A percentile compares a stretch with the other conserved stretches of the same genome.
phyloP scores from a whole-genome alignment of 352 stramenopile genomes.

The Pythium sukuiense region DNA sequence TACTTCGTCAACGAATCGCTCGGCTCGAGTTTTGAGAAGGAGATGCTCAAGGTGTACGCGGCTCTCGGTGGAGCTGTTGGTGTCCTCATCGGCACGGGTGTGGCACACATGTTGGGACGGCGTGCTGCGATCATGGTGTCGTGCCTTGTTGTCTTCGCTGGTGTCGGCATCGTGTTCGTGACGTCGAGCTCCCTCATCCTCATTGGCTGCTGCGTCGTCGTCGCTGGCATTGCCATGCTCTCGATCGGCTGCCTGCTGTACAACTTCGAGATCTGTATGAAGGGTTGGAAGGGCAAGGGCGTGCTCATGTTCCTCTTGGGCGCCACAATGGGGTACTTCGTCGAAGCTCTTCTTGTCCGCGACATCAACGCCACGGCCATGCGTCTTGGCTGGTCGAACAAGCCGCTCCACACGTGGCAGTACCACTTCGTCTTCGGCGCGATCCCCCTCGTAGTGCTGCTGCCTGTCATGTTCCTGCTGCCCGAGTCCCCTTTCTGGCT shows the following conservation, averaged over 20 bases:
- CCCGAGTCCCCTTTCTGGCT: constrained; percentile 82
- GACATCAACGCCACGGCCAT: constrained; percentile 75
- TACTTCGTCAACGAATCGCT: constrained; percentile 74
- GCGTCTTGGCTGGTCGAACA: constrained; percentile 58
- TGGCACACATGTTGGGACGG: constrained; percentile 65
- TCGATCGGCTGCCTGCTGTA: constrained; percentile 76
- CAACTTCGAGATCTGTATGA: constrained; percentile 89
- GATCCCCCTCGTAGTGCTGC: constrained; percentile 63
- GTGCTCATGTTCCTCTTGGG: constrained; percentile 84
- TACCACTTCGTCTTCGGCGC: constrained; percentile 79
- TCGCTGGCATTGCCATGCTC: constrained; percentile 74
- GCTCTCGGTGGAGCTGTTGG: constrained; percentile 53
- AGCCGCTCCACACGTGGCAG: constrained; percentile 74
- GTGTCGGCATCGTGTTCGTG: constrained; percentile 67
- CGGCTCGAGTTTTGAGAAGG: constrained; percentile 45
- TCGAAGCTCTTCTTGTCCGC: constrained; percentile 74
- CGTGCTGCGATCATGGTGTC: constrained; percentile 62
- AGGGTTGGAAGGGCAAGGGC: constrained; percentile 85
- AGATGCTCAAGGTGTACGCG: constrained; percentile 74
- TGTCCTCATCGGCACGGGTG: constrained; percentile 41
- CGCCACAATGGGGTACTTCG: constrained; percentile 66
- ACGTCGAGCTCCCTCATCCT: constrained; percentile 67
- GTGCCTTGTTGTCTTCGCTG: constrained; percentile 59
- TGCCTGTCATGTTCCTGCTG: constrained; percentile 59
- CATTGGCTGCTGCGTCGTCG: constrained; percentile 65